Evolutionary conservation across 371 early-diverging fungal genomes (phyloP).

Genomic region (Syncephalastrum racemosum): DNA sequence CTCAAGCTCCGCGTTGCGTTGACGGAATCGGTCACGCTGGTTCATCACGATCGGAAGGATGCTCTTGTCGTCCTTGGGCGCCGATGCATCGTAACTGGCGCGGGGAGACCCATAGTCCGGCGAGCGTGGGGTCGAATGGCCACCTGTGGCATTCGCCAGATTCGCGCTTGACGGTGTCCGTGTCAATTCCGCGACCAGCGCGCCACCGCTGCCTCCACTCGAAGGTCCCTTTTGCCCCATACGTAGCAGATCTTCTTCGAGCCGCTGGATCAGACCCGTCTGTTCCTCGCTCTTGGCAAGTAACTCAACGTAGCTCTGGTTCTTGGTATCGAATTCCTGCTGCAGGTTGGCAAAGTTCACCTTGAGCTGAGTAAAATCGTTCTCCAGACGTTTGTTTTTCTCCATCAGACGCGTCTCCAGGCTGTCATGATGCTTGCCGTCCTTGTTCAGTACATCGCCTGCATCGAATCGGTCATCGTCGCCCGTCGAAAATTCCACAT

Average conservation of each 20-base stretch:
- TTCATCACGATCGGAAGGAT: constrained; percentile 85
- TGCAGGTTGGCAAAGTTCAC: constrained; percentile 48
- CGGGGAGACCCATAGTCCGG: constrained; percentile 24
- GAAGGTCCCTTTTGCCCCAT: constrained; percentile 32
- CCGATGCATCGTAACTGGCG: constrained; percentile 26
- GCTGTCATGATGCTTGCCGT: constrained; percentile 31
- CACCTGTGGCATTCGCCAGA: constrained; percentile 6
- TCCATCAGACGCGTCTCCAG: constrained; percentile 76
- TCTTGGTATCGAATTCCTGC: constrained; percentile 31
- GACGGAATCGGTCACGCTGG: constrained; percentile 89
- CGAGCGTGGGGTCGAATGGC: constrained; percentile 10
- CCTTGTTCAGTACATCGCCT: constrained; percentile 35
- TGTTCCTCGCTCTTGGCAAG: constrained; percentile 46
- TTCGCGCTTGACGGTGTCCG: constrained; percentile 20
- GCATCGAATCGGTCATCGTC: constrained; percentile 41
- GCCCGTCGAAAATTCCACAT: constrained; percentile 50
- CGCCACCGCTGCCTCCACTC: constrained; percentile 5
- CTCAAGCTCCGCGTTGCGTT: constrained; percentile 81
- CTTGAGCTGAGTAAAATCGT: constrained; percentile 69
- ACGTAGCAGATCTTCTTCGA: constrained; percentile 76
- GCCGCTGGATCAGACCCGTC: constrained; percentile 55
- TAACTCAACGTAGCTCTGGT: constrained; percentile 27
- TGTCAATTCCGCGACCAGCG: constrained; percentile 14
- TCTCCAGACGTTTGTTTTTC: constrained; percentile 83
- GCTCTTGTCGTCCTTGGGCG: constrained; percentile 44